These are phyloP conservation scores for Gypsophila paniculata DNA, from an alignment of 179 eudicot species.

Conservation along the genomic window DNA sequence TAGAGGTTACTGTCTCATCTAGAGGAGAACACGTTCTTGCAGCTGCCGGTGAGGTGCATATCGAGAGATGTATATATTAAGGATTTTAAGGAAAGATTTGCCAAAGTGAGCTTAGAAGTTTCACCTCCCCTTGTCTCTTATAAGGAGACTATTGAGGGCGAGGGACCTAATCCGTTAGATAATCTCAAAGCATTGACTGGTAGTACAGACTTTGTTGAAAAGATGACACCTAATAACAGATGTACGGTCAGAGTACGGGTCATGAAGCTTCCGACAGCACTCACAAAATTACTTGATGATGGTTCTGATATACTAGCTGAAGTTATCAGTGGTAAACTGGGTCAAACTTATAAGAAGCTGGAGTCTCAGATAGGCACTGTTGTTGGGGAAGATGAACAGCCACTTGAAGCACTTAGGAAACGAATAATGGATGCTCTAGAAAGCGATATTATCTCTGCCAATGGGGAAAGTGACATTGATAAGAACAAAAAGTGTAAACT, in stretches of 20 bases:
- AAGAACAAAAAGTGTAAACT: constrained; percentile 44
- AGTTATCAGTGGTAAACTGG: constrained; percentile 65
- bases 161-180: constrained; percentile 52
- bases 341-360: constrained; percentile 50
- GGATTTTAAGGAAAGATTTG: constrained; percentile 84
- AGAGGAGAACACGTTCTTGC: constrained; percentile 94
- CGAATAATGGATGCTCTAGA: constrained; percentile 64
- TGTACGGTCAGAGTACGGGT: constrained; percentile 74
- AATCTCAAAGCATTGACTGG: constrained; percentile 46
- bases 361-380: constrained; percentile 50
- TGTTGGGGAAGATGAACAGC: constrained; percentile 50
- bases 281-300: constrained; percentile 76
- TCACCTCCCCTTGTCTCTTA: constrained; percentile 88
- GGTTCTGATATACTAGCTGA: constrained; percentile 63
- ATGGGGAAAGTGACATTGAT: constrained; percentile 47
- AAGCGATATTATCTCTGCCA: constrained; percentile 46
- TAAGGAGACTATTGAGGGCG: constrained; percentile 83
- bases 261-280: constrained; percentile 70
- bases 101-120: constrained; percentile 75
- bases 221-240: constrained; percentile 76
- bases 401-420: constrained; percentile 64
- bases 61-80: constrained; percentile 88
- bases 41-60: constrained; percentile 93
- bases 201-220: constrained; percentile 57
- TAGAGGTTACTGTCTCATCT: constrained; percentile 82